Base-by-base conservation (phyloP, 2,329 filamentous ascomycete species). In the Aspergillus proliferans region DNA sequence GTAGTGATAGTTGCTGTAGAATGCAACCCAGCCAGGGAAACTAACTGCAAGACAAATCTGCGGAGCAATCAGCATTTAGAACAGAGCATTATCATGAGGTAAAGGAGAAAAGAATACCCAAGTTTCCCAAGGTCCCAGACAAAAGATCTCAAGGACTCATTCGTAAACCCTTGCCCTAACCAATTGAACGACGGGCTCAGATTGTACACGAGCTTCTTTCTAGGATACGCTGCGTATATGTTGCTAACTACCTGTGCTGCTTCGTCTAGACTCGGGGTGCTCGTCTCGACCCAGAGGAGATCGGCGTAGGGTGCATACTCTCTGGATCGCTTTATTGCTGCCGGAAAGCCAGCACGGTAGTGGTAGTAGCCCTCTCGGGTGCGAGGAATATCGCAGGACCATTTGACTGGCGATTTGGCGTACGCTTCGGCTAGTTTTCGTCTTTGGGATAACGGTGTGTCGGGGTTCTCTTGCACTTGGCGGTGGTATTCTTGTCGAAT, bases 101-200 rank as follows among this genome's bases (percentile, higher is more conserved):
- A 21, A 9, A 15, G 24, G 19, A 22, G 9, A 6, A 12, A 12
- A 28, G 83, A 82, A 65, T 84, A 92, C 52, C 92, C 92, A 61
- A 95, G 87, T 65, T 85, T 83, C 6, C 91, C 93, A 56, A 98
- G 83, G 68, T 97, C 92, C 92, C 92, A 97, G 60, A 98, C 87
- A 70, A 98, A 98, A 6, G 82, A 89, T 73, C 87, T 89, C 48
- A 98, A 79, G 4, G 86, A 85, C 52, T 82, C 84, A 55, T 90
- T 83, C 3, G 81, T 85, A 72, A 97, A 98, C 24, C 92, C 93
- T 66, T 97, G 91, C 8, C 84, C 84, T 83, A 94, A 93, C 93
- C 93, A 98, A 77, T 98, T 97, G 80, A 98, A 98, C 7, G 88
- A 95, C 1, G 93, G 93, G 3, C 86, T 91, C 1, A 98, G 80